These are phyloP conservation scores for Nemania diffusa DNA, from an alignment of 2,329 filamentous ascomycete genomes.

Conservation along the genomic window DNA sequence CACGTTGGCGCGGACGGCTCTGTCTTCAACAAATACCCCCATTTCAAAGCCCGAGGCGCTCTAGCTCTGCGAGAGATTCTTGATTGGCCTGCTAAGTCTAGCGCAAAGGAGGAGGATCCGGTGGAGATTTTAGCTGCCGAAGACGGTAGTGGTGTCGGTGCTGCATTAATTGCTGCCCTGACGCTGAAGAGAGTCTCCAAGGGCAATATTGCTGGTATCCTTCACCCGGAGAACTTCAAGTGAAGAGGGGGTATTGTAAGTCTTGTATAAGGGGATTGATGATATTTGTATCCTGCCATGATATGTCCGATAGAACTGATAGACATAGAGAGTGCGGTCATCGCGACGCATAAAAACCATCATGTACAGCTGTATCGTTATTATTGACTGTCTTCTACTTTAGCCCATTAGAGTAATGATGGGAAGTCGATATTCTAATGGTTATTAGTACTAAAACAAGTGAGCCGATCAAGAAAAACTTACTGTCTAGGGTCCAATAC, in stretches of 20 bases:
- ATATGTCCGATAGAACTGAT: conserved; percentile 37
- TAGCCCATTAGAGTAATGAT: conserved; percentile 78
- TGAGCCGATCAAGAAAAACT: conserved; percentile 47
- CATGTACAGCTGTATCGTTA: conserved; percentile 11
- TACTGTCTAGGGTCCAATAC: conserved; percentile 87
- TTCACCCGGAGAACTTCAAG: conserved; percentile 72
- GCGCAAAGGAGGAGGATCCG: conserved; percentile 80
- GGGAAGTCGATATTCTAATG: conserved; percentile 74
- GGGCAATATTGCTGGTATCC: conserved; percentile 71
- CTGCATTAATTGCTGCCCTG: conserved; percentile 86
- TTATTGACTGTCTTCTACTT: conserved; percentile 28
- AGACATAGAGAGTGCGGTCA: conserved; percentile 32
- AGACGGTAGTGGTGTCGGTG: conserved; percentile 96
- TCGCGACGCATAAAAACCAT: conserved; percentile 25
- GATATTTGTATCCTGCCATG: conserved; percentile 24
- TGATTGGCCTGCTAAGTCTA: conserved; percentile 83
- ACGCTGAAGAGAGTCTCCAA: conserved; percentile 72
- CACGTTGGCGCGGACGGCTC: conserved; percentile 97
- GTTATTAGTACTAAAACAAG: conserved; percentile 43
- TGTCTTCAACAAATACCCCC: conserved; percentile 99
- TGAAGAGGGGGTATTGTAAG: conserved; percentile 43
- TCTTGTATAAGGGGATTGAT: conserved; percentile 23
- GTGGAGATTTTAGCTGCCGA: conserved; percentile 90
- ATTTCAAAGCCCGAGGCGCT: conserved; percentile 94
- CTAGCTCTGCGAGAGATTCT: conserved; percentile 92